These are phyloP conservation scores for Jackrogersella multiformis DNA, from an alignment of 495 filamentous ascomycete species.

Conservation along the genomic window DNA sequence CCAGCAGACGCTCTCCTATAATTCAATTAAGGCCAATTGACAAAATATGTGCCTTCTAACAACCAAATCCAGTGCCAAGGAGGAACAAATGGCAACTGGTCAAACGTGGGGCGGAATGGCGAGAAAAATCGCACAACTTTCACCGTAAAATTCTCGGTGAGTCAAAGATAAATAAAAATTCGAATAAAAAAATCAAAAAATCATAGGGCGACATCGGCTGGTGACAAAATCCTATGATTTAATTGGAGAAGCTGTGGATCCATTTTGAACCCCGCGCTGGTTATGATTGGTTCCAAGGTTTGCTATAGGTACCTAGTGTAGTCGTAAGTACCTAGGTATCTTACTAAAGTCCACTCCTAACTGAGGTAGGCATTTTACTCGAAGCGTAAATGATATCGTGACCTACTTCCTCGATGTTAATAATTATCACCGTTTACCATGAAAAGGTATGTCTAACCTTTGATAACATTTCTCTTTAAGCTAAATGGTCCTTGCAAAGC, in stretches of 20 bases:
- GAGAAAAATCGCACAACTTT: constrained; percentile 18
- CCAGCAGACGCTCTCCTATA: constrained; percentile 18
- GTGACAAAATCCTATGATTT: constrained; percentile 30
- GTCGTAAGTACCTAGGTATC: background rate
- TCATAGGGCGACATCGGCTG: constrained; percentile 35
- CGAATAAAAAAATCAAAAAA: constrained; percentile 22
- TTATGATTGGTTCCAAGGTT: no score
- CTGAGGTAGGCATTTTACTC: no score
- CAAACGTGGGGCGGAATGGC: background rate
- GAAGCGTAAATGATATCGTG: no score
- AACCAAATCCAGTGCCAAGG: background rate
- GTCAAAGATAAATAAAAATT: constrained; percentile 11
- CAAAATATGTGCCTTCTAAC: background rate
- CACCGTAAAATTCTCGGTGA: constrained; percentile 25
- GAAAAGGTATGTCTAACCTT: no score
- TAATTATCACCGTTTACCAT: no score
- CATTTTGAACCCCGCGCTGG: no score
- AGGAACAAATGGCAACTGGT: background rate
- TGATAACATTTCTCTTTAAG: no score
- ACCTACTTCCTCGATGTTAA: no score
- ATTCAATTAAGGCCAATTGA: constrained; percentile 25
- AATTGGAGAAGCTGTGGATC: constrained; percentile 32
- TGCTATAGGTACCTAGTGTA: no score
- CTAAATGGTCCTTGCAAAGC: no score
- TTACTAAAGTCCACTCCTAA: no score